Conservation (phyloP, 1,284 basidiomycete species). For the Pseudozyma flocculosa region DNA sequence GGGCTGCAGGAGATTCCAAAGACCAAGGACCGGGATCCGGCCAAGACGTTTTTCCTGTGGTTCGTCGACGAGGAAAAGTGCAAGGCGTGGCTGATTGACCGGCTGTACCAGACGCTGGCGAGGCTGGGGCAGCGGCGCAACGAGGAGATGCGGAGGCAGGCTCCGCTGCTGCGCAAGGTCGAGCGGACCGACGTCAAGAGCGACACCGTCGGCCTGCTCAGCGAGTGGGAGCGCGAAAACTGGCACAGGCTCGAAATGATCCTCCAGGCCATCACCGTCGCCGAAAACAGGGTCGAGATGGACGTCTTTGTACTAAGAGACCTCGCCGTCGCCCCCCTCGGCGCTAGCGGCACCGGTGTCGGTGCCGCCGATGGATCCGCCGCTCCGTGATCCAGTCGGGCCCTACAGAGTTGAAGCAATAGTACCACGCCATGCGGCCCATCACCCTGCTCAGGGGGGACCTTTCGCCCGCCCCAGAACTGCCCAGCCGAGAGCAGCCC, state of each 20-base stretch:
- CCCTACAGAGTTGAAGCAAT: too few relatives aligned
- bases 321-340: slow-evolving; percentile 4
- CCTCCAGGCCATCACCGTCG: slow-evolving; percentile 35
- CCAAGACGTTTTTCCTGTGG: slow-evolving; percentile 56
- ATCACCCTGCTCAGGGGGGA: too few relatives aligned
- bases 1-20: slow-evolving; percentile 56
- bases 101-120: slow-evolving; percentile 46
- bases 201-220: slow-evolving; percentile 34
- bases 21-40: slow-evolving; percentile 50
- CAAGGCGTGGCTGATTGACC: slow-evolving; percentile 51
- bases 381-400: too few relatives aligned
- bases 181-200: slow-evolving; percentile 50
- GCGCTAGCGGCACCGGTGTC: too few relatives aligned
- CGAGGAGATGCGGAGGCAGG: slow-evolving; percentile 41
- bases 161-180: slow-evolving; percentile 41
- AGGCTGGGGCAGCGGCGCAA: slow-evolving; percentile 40
- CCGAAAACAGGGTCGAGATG: slow-evolving; percentile 38
- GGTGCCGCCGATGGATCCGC: too few relatives aligned
- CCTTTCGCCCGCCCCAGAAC: too few relatives aligned
- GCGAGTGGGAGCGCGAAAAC: slow-evolving; percentile 42
- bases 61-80: slow-evolving; percentile 52
- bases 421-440: too few relatives aligned
- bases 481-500: too few relatives aligned
- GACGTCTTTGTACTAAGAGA: slow-evolving; percentile 42
- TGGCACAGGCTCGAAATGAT: slow-evolving; percentile 28